Percentiles rank a stretch among this genome's conserved stretches.
phyloP scores from a whole-genome alignment of 2,329 filamentous ascomycete species.

The Penicillium sp. region DNA sequence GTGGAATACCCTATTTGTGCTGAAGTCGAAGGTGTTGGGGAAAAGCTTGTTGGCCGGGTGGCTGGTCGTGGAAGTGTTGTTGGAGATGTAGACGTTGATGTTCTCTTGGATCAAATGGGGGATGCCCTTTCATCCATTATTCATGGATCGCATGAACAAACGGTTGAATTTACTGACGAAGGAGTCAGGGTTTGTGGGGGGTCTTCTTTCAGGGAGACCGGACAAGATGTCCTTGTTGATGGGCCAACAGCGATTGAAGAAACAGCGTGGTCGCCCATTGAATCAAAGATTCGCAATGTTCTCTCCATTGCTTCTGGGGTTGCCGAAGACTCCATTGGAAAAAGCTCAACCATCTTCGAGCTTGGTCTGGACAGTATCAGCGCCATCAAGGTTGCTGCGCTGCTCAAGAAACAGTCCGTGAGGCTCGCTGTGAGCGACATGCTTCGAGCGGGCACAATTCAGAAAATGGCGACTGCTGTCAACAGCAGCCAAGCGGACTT shows the following conservation, averaged over 20 bases:
- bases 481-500: conserved; percentile 17
- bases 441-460: conserved; percentile 65
- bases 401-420: conserved; percentile 66
- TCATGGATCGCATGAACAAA: conserved; percentile 47
- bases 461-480: conserved; percentile 58
- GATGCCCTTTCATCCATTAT: conserved; percentile 60
- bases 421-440: conserved; percentile 70
- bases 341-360: conserved; percentile 71
- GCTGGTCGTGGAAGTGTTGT: conserved; percentile 66
- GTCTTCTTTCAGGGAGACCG: conserved; percentile 15
- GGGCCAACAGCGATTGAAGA: not conserved
- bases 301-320: conserved; percentile 63
- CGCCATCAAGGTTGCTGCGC: conserved; percentile 76
- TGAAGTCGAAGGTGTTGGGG: conserved; percentile 69
- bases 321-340: conserved; percentile 59
- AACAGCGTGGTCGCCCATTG: conserved; percentile 34
- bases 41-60: conserved; percentile 67
- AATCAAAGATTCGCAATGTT: conserved; percentile 47
- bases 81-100: conserved; percentile 47
- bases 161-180: conserved; percentile 57
- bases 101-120: conserved; percentile 63
- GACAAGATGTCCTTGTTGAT: conserved; percentile 3
- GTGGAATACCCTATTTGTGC: conserved; percentile 82
- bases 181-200: conserved; percentile 68
- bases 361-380: conserved; percentile 90